Base-by-base conservation (phyloP, 352 stramenopile genomes). In the Pythium sp. region DNA sequence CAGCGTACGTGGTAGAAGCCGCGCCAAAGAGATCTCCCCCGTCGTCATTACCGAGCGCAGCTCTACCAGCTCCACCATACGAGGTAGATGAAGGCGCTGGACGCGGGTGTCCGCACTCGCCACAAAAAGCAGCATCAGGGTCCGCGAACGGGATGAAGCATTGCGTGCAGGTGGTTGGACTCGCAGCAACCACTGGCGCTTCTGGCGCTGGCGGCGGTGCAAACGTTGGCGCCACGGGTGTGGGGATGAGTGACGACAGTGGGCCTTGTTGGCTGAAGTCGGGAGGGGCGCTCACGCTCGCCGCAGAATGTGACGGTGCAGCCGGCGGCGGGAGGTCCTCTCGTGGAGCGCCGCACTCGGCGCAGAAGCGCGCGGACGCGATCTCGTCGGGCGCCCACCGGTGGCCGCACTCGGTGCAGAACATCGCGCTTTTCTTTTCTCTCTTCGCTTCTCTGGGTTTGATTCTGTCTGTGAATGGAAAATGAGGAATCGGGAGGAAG, bases 361-460 rank as follows among this genome's bases (percentile, higher is more conserved):
- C 87, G 70, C 87, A 94, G 72, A 94, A 94, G 72, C 86, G 83
- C 69, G 85, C 82, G 46, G 72, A 87, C 32, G 80, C 82, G 71
- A 93, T 92, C 74, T 94, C 87, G 53, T 92, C 86, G 3, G 86
- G 80, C 51, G 84, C 86, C 86, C 86, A 94, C 53, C 82, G 77
- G 67, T 92, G 86, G 59, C 87, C 87, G 66, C 87, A 94, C 75
- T 94, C 87, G 22, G 79, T 86, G 55, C 87, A 94, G 72, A 94
- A 94, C 83, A 94, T 92, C n/a, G 4, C 51, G 28, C 9, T 26
- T 38, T 24, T 51, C 36, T 47, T 20, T 38, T 34, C 24, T 12
- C 11, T 58, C 8, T 12, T 47, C 15, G 1, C 30, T 51, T 51
- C 43, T 51, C 43, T 22, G 5, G 43, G 22, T 51, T 22, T 51